These are phyloP conservation scores for Jimgerdemannia lactiflua DNA, from an alignment of 192 early-diverging fungal genomes.

Conservation along the genomic window DNA sequence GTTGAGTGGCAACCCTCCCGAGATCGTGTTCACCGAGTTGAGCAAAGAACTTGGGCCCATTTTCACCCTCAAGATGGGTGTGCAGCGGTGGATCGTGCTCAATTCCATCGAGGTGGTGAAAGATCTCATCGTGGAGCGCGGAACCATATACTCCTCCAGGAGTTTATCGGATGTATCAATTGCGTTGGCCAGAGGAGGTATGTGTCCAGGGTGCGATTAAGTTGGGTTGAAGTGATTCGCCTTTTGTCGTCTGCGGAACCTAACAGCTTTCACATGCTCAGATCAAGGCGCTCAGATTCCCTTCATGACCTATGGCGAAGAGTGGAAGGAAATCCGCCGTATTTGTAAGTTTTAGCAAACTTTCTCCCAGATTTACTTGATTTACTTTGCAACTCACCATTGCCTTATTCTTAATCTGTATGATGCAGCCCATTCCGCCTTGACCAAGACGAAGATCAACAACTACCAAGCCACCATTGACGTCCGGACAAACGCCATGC, in stretches of 20 bases:
- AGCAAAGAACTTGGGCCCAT: conserved; percentile 20
- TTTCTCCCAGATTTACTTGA: too few species aligned
- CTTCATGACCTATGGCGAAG: conserved; percentile 27
- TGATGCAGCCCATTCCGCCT: conserved; percentile 21
- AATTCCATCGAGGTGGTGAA: conserved; percentile 21
- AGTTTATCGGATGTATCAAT: conserved; percentile 14
- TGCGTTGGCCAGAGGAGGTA: conserved; percentile 25
- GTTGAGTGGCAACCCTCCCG: not conserved
- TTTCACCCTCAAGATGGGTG: conserved; percentile 28
- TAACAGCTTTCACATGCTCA: not conserved
- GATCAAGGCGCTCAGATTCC: conserved; percentile 27
- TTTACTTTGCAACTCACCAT: too few species aligned
- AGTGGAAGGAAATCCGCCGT: conserved; percentile 23
- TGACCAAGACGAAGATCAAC: conserved; percentile 28
- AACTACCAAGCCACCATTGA: conserved; percentile 26
- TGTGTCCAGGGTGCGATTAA: not conserved
- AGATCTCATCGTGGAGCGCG: conserved; percentile 28
- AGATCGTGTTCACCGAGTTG: conserved; percentile 19
- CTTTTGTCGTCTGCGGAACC: not conserved
- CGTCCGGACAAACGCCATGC: conserved; percentile 3
- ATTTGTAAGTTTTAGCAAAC: conserved; percentile 12
- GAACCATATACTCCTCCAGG: conserved; percentile 33
- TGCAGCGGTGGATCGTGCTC: conserved; percentile 24
- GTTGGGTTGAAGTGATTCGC: not conserved
- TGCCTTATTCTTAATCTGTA: not conserved